Conservation (phyloP, 2,329 filamentous ascomycete genomes). For the Ceratocystis eucalypticola region DNA sequence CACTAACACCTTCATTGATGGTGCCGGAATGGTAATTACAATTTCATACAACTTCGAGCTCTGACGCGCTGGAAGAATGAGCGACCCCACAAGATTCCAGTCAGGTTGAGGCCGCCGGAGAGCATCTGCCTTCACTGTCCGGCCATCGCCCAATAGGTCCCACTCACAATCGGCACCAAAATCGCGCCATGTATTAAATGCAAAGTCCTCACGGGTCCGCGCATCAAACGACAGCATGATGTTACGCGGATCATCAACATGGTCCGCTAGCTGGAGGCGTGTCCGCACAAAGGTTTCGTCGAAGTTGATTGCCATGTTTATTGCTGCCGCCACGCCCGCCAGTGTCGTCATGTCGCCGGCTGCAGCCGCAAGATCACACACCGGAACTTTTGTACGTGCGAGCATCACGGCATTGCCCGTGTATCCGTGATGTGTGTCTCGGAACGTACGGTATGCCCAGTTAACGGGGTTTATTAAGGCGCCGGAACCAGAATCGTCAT, state of each 20-base stretch:
- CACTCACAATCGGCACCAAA: constrained; percentile 33
- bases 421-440: constrained; percentile 25
- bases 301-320: constrained; percentile 25
- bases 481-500: constrained; percentile 7
- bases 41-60: constrained; percentile 24
- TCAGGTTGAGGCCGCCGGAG: constrained; percentile 25
- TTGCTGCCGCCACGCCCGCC: constrained; percentile 23
- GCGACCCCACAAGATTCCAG: constrained; percentile 25
- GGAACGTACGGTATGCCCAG: constrained; percentile 29
- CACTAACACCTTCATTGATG: constrained; percentile 25
- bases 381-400: constrained; percentile 25
- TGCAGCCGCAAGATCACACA: constrained; percentile 21
- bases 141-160: constrained; percentile 23
- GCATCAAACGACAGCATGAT: constrained; percentile 32
- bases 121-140: constrained; percentile 22
- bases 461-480: constrained; percentile 32
- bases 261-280: constrained; percentile 29
- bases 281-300: constrained; percentile 31
- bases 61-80: constrained; percentile 26
- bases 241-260: constrained; percentile 29
- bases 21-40: constrained; percentile 25
- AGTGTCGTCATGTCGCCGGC: constrained; percentile 24
- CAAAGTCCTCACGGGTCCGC: constrained; percentile 29
- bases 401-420: constrained; percentile 33
- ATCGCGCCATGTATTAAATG: constrained; percentile 34